Evolutionary conservation across 805 yeast species (phyloP), one percentile per base, ranked within the genome.

Genomic region (Cyberlindnera galapagoensis): DNA sequence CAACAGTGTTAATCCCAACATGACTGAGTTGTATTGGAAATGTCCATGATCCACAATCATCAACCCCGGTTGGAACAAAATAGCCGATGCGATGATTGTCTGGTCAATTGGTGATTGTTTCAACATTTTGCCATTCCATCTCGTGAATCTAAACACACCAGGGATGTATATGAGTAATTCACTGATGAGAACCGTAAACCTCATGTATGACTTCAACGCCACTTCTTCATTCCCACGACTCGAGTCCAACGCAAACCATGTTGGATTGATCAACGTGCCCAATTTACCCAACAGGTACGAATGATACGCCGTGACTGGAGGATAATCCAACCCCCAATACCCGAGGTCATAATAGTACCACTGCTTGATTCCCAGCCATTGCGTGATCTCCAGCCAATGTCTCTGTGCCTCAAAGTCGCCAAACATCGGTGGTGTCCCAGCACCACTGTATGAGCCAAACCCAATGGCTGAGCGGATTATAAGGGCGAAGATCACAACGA

Each of bases 381-480:
- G 75, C 1, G 97, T 90, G 33, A 90, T 65, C 54, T 92, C 98
- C 73, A 92, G 69, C 98, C 98, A 92, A 56, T 90, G 98, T 44
- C 98, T 71, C 56, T 92, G 98, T 0, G 97, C 97, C 56, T 92
- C 98, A 51, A 92, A 90, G 54, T 92, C 98, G 6, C 98, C 98
- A 62, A 65, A 76, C 74, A 85, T 74, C 5, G 97, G 97, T 7
- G 82, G 76, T 2, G 66, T 61, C 7, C 60, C 59, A 39, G 57
- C 54, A 0, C 98, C 98, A 15, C 95, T 85, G 51, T 75, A 88
- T 5, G 86, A 70, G 1, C 97, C 98, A 22, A 88, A 63, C 0
- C 96, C 95, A 15, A 90, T 79, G 1, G 94, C 95, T 33, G 84
- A 70, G 42, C 95, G 67, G 3, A 87, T 68, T 9, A 90, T 73